phyloP scores from a whole-genome alignment of 2,329 filamentous ascomycete species.

The Erysiphe neolycopersici region DNA sequence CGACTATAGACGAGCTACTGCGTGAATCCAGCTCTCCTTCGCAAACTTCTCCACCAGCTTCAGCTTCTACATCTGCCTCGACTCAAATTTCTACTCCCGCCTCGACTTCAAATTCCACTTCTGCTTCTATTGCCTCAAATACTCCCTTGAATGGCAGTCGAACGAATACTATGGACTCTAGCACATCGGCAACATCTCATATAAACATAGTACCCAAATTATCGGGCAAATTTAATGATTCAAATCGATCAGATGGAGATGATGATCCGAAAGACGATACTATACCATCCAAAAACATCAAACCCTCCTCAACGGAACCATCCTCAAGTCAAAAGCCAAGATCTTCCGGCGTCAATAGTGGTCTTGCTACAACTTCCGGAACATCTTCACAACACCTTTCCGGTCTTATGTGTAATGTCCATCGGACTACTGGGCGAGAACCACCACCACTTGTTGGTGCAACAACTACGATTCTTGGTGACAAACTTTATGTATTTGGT shows the following conservation, averaged over 20 bases:
- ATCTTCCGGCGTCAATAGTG: constrained; percentile 13
- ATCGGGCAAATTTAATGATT: constrained; percentile 6
- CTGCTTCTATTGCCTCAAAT: constrained; percentile 6
- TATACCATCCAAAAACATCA: constrained; percentile 24
- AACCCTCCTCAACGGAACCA: constrained; percentile 26
- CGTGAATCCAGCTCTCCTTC: constrained; percentile 6
- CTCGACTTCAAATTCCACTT: no score
- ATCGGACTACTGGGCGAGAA: constrained; percentile 69
- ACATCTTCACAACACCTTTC: constrained; percentile 29
- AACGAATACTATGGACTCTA: constrained; percentile 13
- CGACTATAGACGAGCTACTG: constrained; percentile 4
- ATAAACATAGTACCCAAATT: constrained; percentile 8
- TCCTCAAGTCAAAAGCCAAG: constrained; percentile 25
- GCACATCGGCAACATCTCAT: constrained; percentile 6
- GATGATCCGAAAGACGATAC: constrained; percentile 21
- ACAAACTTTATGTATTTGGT: constrained; percentile 92
- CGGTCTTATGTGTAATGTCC: constrained; percentile 43
- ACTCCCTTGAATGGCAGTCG: constrained; percentile 8
- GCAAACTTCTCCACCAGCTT: constrained; percentile 7
- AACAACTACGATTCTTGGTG: constrained; percentile 80
- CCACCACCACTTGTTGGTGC: constrained; percentile 81
- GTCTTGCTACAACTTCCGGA: constrained; percentile 18
- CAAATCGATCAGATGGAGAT: constrained; percentile 18
- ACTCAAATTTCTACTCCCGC: no score
- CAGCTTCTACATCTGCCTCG: not conserved